These are phyloP conservation scores for Gymnopus androsaceus DNA, from an alignment of 1,284 basidiomycete genomes.

Conservation along the genomic window DNA sequence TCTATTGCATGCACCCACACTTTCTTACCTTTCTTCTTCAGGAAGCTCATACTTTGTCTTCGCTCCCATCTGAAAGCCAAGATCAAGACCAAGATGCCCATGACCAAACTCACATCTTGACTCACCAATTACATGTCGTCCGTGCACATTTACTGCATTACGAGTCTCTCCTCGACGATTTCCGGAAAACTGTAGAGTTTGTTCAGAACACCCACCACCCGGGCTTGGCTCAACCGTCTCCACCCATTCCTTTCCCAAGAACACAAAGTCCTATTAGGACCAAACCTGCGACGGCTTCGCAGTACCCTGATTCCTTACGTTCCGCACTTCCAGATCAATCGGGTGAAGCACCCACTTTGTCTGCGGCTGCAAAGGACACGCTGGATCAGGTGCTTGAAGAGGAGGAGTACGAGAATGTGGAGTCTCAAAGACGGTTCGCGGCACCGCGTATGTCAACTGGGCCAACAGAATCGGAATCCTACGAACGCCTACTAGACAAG, in stretches of 20 bases:
- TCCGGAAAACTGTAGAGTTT: slow-evolving; percentile 49
- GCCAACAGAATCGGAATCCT: slow-evolving; percentile 13
- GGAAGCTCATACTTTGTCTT: slow-evolving; percentile 45
- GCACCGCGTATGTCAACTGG: not conserved
- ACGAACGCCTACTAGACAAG: slow-evolving; percentile 33
- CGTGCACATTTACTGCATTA: slow-evolving; percentile 58
- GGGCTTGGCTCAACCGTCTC: not conserved
- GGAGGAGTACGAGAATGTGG: not conserved
- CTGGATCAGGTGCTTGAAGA: slow-evolving; percentile 1
- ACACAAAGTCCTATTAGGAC: not conserved
- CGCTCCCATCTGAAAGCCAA: slow-evolving; percentile 9
- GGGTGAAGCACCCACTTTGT: slow-evolving; percentile 1
- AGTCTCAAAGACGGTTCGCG: not conserved
- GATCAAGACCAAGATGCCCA: slow-evolving; percentile 15
- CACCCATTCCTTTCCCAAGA: not conserved
- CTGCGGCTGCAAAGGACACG: slow-evolving; percentile 4
- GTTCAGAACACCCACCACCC: slow-evolving; percentile 47
- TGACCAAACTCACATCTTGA: slow-evolving; percentile 28
- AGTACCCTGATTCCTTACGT: not conserved
- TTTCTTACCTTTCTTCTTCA: slow-evolving; percentile 18
- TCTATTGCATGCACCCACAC: not conserved
- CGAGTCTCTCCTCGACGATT: slow-evolving; percentile 49
- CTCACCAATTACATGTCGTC: slow-evolving; percentile 51
- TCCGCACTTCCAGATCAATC: not conserved
- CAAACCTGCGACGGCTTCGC: not conserved